Conservation (phyloP, 2,329 filamentous ascomycete genomes). For the Aspergillus ibericus region DNA sequence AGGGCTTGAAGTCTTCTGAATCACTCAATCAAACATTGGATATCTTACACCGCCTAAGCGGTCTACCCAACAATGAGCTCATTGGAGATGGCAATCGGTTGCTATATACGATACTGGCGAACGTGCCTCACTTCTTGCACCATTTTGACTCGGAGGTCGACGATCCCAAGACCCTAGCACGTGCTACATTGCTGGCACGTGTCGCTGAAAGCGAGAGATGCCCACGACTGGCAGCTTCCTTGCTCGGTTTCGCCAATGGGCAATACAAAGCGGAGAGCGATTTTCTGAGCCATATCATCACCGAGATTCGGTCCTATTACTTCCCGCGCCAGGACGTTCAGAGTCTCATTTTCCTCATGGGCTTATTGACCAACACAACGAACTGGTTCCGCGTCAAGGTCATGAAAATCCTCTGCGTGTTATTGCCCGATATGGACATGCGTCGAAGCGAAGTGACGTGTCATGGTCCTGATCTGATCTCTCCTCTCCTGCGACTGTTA, state of each 20-base stretch:
- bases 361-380: conserved; percentile 82
- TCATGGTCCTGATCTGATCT: conserved; percentile 92
- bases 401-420: conserved; percentile 81
- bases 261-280: conserved; percentile 69
- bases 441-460: conserved; percentile 82
- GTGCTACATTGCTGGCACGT: conserved; percentile 67
- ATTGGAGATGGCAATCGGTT: conserved; percentile 80
- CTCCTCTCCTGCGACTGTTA: conserved; percentile 80
- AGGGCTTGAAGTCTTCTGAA: conserved; percentile 82
- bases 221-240: conserved; percentile 64
- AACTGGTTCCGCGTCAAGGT: conserved; percentile 91
- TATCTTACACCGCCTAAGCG: conserved; percentile 75
- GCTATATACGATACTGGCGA: conserved; percentile 85
- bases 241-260: conserved; percentile 68
- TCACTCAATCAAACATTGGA: conserved; percentile 77
- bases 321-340: conserved; percentile 80
- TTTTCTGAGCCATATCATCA: conserved; percentile 72
- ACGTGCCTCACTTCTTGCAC: conserved; percentile 80
- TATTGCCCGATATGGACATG: conserved; percentile 92
- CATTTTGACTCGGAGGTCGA: conserved; percentile 67
- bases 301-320: conserved; percentile 73
- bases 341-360: conserved; percentile 85
- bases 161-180: conserved; percentile 58
- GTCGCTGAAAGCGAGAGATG: conserved; percentile 73
- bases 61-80: conserved; percentile 74